Percentiles rank a stretch among this genome's conserved stretches.
These are phyloP conservation scores for Cucurbita pepo DNA, from an alignment of 306 rosid species.

Conservation along the genomic window DNA sequence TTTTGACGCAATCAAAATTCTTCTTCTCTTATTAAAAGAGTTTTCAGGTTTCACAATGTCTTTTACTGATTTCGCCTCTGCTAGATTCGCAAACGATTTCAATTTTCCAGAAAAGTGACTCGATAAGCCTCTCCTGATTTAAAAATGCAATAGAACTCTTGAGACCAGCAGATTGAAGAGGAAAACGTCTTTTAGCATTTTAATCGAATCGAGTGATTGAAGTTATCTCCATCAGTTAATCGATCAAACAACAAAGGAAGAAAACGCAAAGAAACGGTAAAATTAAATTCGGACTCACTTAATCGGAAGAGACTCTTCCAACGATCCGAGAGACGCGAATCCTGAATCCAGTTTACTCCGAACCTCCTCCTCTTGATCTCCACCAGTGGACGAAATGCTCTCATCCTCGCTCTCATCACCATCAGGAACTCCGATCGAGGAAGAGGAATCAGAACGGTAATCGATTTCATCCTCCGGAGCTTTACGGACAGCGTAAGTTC, in stretches of 20 bases:
- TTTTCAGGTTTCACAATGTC: constrained; percentile 59
- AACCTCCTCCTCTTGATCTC: constrained; percentile 27
- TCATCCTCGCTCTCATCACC: constrained; percentile 45
- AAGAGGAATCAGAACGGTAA: constrained; percentile 32
- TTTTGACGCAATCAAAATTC: constrained; percentile 57
- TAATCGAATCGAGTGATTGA: not conserved
- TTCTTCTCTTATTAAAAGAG: constrained; percentile 70
- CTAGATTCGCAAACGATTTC: constrained; percentile 57
- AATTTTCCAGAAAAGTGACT: constrained; percentile 77
- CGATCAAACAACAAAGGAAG: not conserved
- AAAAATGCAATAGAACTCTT: not conserved
- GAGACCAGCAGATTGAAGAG: not conserved
- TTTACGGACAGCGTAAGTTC: not conserved
- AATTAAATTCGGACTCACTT: constrained; percentile 26
- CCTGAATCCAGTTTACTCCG: constrained; percentile 34
- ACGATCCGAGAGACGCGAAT: constrained; percentile 30
- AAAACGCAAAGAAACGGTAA: not conserved
- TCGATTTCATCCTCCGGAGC: constrained; percentile 22
- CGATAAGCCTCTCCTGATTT: constrained; percentile 75
- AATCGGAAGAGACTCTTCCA: constrained; percentile 84
- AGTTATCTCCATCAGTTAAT: not conserved
- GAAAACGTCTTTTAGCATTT: not conserved
- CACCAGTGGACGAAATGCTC: constrained; percentile 17
- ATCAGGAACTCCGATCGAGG: constrained; percentile 76
- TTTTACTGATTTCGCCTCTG: constrained; percentile 28